Base-by-base conservation (phyloP, 1,284 basidiomycete genomes). In the Pisolithus thermaeus region DNA sequence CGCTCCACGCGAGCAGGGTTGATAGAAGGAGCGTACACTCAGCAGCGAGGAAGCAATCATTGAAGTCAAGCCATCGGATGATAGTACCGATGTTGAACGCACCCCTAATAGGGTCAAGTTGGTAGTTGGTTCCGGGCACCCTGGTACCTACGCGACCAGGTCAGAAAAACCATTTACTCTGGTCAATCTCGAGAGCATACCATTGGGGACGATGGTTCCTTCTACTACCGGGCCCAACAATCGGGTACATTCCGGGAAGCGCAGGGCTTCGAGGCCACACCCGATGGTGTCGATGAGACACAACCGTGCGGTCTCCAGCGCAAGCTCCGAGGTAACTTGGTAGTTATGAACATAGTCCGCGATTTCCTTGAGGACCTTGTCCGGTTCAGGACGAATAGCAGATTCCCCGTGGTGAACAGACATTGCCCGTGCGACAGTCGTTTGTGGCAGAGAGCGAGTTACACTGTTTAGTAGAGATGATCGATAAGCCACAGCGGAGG, bases 31-130 rank as follows among this genome's bases (percentile, higher is more conserved):
- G 68, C 74, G 50, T 61, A 87, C 87, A 92, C 73, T 93, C 91
- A 51, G 91, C 91, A 49, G 92, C 92, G 49, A 93, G 77, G 75
- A 87, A 93, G 68, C 92, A 89, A 70, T 94, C 89, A 64, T 93
- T 88, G 73, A 90, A 93, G 71, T 96, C 93, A 56, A 97, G 79
- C 91, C 93, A 97, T 50, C 93, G 87, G 65, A 96, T 93, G 68
- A 87, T 83, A 43, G 92, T 92, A 44, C 92, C 92, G 61, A 95
- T 96, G 71, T 96, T 95, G 78, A 96, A 96, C 7, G 93, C 93
- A 52, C 90, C 93, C 36, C 92, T 90, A 60, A 96, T 83, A 54
- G 93, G 93, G 70, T 97, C 93, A 51, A 97, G 78, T 70, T 92
- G 86, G 73, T 87, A 94, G 69, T 84, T 85, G n/a, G 92, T 97